Base-by-base conservation (phyloP, 1,284 basidiomycete species). In the Stygiomarasmius scandens region DNA sequence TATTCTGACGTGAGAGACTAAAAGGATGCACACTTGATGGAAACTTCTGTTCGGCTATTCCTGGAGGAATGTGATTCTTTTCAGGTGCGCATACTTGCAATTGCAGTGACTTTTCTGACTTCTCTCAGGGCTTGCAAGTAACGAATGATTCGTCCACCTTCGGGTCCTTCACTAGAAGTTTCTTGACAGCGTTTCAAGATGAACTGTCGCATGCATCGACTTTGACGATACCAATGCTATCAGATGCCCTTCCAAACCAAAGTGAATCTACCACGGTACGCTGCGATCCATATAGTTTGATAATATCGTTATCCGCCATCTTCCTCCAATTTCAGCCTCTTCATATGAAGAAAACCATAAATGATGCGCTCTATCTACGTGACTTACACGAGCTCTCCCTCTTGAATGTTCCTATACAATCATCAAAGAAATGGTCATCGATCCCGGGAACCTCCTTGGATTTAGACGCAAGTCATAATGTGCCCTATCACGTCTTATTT, bases 11-110 rank as follows among this genome's bases (percentile, higher is more conserved):
- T 43, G 41, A 50, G 22, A 36, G 34, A 22, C 5, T 16, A 9
- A 23, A 46, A 89, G 88, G 79, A 83, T 50, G 70, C 69, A 20
- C 78, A 77, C 43, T 62, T 90, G 47, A 86, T 87, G 80, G 90
- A 92, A 50, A 83, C 80, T 4, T 75, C 84, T 9, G 74, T 92
- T 54, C 78, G 90, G 22, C 71, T 77, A 12, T 82, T 89, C 58
- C 76, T 87, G 2, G 91, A 93, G 67, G 89, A 91, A 62, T 90
- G 88, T 65, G 82, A 92, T 67, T 78, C 79, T 50, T 75, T 87
- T 8, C 90, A 92, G 80, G 89, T 88, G 64, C 24, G 66, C 16
- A n/a, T 58, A 38, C 45, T 16, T 34, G 19, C 3, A 47, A 50
- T 56, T 10, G 54, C 16, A 49, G 32, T 22, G 41, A 16, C 12